Evolutionary conservation across 139 green algal genomes (phyloP).

Genomic region (Trebouxia sp.): DNA sequence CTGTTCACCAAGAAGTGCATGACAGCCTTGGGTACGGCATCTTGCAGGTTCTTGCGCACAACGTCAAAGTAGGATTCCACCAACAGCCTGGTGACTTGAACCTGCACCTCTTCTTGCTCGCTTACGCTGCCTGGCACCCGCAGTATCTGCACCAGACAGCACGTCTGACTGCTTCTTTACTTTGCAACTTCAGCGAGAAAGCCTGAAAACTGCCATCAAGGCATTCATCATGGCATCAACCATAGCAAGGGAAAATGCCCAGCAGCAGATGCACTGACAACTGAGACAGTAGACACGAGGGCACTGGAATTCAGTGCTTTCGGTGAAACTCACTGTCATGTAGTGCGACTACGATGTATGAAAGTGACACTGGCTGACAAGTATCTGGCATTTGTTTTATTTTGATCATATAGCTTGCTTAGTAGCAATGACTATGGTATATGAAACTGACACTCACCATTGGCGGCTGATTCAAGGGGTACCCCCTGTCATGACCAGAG

Average conservation of each 20-base stretch:
- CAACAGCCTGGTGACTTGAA: slow-evolving; percentile 88
- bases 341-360: not conserved
- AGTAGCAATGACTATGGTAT: no score
- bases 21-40: slow-evolving; percentile 91
- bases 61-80: slow-evolving; percentile 92
- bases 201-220: no score
- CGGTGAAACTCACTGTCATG: not conserved
- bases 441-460: slow-evolving; percentile 6
- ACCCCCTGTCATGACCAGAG: not conserved
- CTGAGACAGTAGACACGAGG: no score
- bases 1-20: slow-evolving; percentile 94
- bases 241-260: no score
- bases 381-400: no score
- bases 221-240: no score
- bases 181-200: not conserved
- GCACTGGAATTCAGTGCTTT: no score
- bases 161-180: not conserved
- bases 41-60: slow-evolving; percentile 81
- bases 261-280: no score
- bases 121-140: slow-evolving; percentile 45
- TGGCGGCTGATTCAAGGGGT: slow-evolving; percentile 29
- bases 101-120: slow-evolving; percentile 74
- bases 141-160: slow-evolving; percentile 42
- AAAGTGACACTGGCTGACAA: not conserved
- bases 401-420: no score